phyloP scores from a whole-genome alignment of 2,329 filamentous ascomycete genomes.

The Monilinia fructicola region DNA sequence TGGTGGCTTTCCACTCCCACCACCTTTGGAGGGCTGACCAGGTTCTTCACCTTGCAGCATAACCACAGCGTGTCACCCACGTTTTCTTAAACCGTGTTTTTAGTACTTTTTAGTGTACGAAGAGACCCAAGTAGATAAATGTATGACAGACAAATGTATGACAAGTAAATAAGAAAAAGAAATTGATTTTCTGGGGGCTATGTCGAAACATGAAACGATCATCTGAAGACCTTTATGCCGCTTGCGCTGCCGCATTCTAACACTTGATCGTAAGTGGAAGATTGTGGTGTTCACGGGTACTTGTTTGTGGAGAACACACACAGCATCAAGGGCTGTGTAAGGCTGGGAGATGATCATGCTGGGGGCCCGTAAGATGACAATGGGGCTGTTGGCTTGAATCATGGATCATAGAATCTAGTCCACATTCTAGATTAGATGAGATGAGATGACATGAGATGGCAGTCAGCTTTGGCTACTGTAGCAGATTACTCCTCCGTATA shows the following conservation, averaged over 20 bases:
- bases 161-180: neutral
- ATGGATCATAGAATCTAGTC: neutral
- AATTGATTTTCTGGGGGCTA: neutral
- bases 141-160: neutral
- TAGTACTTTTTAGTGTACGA: neutral
- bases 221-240: neutral
- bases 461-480: conserved; percentile 6
- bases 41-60: conserved; percentile 11
- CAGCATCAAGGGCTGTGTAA: neutral
- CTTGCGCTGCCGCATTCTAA: neutral
- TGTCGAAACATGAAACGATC: conserved; percentile 3
- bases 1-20: neutral
- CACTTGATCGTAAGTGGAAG: neutral
- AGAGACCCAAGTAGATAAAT: neutral
- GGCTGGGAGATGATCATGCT: neutral
- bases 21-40: neutral
- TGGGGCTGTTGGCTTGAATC: neutral
- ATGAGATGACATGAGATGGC: conserved; percentile 18
- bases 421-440: conserved; percentile 8
- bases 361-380: conserved; percentile 3
- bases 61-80: conserved; percentile 16
- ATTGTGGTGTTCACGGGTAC: neutral
- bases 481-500: neutral
- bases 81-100: conserved; percentile 14
- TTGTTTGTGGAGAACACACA: neutral